Evolutionary conservation across 1,139 yeast genomes (phyloP).

Genomic region (Pichia sp.): DNA sequence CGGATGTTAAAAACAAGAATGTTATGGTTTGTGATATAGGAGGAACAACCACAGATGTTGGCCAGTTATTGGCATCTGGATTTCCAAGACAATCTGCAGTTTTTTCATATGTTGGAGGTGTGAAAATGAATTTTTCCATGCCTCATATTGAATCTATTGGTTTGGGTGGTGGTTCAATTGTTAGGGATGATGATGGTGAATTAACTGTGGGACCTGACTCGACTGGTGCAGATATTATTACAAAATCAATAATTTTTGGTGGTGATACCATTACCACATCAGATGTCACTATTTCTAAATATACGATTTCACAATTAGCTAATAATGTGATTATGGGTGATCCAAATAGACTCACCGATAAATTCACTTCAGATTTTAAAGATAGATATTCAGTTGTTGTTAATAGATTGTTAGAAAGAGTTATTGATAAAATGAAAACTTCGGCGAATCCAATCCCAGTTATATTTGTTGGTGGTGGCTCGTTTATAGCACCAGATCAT

Average conservation of each 20-base stretch:
- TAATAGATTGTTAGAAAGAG: background rate
- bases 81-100: slow-evolving; percentile 4
- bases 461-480: slow-evolving; percentile 5
- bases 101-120: slow-evolving; percentile 2
- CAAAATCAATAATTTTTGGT: background rate
- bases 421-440: slow-evolving; percentile 4
- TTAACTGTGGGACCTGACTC: slow-evolving; percentile 4
- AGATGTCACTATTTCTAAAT: background rate
- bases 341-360: background rate
- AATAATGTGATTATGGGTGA: background rate
- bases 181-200: background rate
- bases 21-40: slow-evolving; percentile 2
- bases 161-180: slow-evolving; percentile 5
- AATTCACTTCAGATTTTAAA: background rate
- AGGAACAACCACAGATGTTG: slow-evolving; percentile 6
- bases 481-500: background rate
- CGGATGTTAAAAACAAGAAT: background rate
- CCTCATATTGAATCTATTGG: slow-evolving; percentile 2
- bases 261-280: slow-evolving; percentile 1
- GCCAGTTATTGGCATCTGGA: background rate
- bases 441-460: background rate
- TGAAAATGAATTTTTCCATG: slow-evolving; percentile 2
- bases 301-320: background rate
- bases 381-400: background rate
- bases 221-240: background rate